Percentiles rank a stretch among this genome's conserved stretches.
phyloP scores from a whole-genome alignment of 805 yeast genomes.

The Ogataea pini region DNA sequence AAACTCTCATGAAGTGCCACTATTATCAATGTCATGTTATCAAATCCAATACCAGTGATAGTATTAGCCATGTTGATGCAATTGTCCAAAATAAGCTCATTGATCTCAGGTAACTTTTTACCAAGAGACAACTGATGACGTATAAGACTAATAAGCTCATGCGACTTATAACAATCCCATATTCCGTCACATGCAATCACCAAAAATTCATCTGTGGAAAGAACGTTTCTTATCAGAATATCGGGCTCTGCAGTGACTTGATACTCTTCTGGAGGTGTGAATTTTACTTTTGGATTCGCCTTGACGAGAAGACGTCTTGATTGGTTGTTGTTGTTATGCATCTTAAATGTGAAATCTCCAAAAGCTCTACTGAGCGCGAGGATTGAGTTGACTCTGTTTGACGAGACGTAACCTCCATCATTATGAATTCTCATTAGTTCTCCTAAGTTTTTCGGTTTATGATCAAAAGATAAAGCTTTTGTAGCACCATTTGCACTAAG shows the following conservation, averaged over 20 bases:
- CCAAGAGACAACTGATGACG: slow-evolving; percentile 60
- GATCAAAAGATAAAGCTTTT: slow-evolving; percentile 66
- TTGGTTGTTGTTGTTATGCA: slow-evolving; percentile 31
- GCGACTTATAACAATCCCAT: slow-evolving; percentile 71
- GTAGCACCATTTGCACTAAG: slow-evolving; percentile 53
- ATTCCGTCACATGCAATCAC: slow-evolving; percentile 82
- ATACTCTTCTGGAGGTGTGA: slow-evolving; percentile 63
- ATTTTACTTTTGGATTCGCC: slow-evolving; percentile 28
- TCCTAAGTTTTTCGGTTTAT: slow-evolving; percentile 59
- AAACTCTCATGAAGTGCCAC: slow-evolving; percentile 55
- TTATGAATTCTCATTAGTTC: slow-evolving; percentile 57
- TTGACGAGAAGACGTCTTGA: slow-evolving; percentile 24
- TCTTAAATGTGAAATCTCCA: slow-evolving; percentile 65
- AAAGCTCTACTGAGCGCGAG: slow-evolving; percentile 59
- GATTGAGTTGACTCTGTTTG: slow-evolving; percentile 60
- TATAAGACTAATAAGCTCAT: slow-evolving; percentile 52
- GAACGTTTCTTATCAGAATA: slow-evolving; percentile 53
- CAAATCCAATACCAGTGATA: slow-evolving; percentile 77
- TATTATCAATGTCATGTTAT: slow-evolving; percentile 76
- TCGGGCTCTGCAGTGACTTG: slow-evolving; percentile 84
- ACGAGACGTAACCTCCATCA: slow-evolving; percentile 62
- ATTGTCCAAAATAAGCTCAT: slow-evolving; percentile 60
- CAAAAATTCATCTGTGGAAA: slow-evolving; percentile 61
- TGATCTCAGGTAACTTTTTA: slow-evolving; percentile 56
- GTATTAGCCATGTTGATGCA: slow-evolving; percentile 72